Conservation (phyloP, 2,329 filamentous ascomycete species). For the Nannizziopsis barbatae region DNA sequence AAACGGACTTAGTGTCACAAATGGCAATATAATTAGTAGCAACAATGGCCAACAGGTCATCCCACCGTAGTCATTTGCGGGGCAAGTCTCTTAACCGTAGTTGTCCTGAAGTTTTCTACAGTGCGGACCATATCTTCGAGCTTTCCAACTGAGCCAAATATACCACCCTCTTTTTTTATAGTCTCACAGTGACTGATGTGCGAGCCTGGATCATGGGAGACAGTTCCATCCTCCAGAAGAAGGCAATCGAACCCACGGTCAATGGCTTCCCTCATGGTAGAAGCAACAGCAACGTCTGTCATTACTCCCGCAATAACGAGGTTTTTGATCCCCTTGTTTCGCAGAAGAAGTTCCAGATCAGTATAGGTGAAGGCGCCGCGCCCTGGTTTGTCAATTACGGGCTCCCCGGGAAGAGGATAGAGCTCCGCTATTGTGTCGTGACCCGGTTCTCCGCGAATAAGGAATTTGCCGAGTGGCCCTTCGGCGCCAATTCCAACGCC, state of each 20-base stretch:
- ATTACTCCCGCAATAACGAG: constrained; percentile 45
- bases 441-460: constrained; percentile 48
- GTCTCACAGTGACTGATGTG: constrained; percentile 35
- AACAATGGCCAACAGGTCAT: neutral
- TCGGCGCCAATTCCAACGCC: constrained; percentile 42
- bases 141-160: constrained; percentile 34
- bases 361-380: constrained; percentile 45
- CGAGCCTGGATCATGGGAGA: constrained; percentile 33
- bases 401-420: constrained; percentile 38
- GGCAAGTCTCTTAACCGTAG: constrained; percentile 34
- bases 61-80: constrained; percentile 28
- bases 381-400: constrained; percentile 46
- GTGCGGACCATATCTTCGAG: constrained; percentile 32
- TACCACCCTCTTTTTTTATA: constrained; percentile 39
- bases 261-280: constrained; percentile 46
- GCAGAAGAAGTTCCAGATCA: constrained; percentile 43
- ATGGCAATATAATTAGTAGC: neutral
- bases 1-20: constrained; percentile 5
- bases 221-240: constrained; percentile 41
- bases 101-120: constrained; percentile 33
- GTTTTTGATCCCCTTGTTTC: constrained; percentile 43
- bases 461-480: constrained; percentile 47
- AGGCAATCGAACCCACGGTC: constrained; percentile 46
- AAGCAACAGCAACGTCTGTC: constrained; percentile 46
- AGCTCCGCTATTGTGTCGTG: constrained; percentile 48